These are phyloP conservation scores for Anethum foeniculum DNA, from an alignment of 140 eudicot genomes.

Conservation along the genomic window DNA sequence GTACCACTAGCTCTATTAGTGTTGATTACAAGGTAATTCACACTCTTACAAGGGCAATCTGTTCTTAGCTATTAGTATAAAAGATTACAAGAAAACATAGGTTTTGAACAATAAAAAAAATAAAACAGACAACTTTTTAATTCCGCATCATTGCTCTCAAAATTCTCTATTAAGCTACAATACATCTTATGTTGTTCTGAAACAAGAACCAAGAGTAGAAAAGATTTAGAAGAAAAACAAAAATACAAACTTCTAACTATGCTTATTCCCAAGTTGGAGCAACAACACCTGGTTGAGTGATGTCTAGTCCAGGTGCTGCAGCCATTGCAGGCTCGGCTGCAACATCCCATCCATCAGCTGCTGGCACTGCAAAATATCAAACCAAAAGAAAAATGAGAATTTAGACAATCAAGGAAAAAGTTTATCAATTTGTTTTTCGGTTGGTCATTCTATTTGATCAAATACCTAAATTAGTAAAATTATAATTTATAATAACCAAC, in stretches of 20 bases:
- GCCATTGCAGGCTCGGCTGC: conserved; percentile 36
- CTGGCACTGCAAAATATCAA: conserved; percentile 20
- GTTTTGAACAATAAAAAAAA: not conserved
- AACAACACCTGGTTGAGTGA: not conserved
- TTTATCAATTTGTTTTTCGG: too few species aligned
- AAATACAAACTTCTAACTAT: not conserved
- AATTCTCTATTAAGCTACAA: not conserved
- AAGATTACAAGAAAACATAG: not conserved
- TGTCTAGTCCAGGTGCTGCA: conserved; percentile 24
- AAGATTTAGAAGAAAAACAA: not conserved
- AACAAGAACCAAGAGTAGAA: not conserved
- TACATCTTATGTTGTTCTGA: not conserved
- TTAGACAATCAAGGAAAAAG: not conserved
- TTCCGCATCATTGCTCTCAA: not conserved
- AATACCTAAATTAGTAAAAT: too few species aligned
- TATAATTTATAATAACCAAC: too few species aligned
- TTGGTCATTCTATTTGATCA: too few species aligned
- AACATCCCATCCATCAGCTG: conserved; percentile 44
- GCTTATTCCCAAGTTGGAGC: conserved; percentile 36
- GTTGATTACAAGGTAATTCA: too few species aligned
- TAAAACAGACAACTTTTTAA: not conserved
- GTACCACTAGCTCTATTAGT: too few species aligned
- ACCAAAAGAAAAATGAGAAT: not conserved
- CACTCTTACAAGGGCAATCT: too few species aligned
- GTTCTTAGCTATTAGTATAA: not conserved